phyloP scores from a whole-genome alignment of 495 filamentous ascomycete species.

The Penicillium verhagenii region DNA sequence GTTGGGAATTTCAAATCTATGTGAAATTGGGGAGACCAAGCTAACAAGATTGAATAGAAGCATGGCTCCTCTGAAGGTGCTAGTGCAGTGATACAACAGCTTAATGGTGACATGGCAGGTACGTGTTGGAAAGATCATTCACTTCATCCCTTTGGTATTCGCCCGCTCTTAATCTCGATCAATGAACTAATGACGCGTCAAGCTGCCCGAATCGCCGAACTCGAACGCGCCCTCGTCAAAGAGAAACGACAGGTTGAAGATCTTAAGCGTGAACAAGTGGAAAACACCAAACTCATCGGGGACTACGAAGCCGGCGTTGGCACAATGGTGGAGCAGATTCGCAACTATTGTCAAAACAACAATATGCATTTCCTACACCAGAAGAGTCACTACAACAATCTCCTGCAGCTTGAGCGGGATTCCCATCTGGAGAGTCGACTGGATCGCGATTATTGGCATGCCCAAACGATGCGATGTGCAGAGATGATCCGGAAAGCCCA shows the following conservation, averaged over 20 bases:
- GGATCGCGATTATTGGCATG: conserved; percentile 66
- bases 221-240: conserved; percentile 51
- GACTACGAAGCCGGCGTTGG: conserved; percentile 58
- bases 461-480: conserved; percentile 51
- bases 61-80: conserved; percentile 47
- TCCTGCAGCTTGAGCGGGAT: conserved; percentile 57
- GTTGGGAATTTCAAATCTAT: conserved; percentile 7
- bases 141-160: not conserved
- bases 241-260: conserved; percentile 47
- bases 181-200: not conserved
- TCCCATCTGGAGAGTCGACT: conserved; percentile 56
- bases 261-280: conserved; percentile 48
- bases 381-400: conserved; percentile 59
- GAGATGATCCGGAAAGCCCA: conserved; percentile 54
- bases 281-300: conserved; percentile 53
- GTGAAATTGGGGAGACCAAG: not conserved
- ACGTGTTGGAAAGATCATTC: conserved; percentile 2
- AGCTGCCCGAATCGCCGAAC: conserved; percentile 51
- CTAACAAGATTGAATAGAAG: conserved; percentile 31
- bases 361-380: conserved; percentile 56
- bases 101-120: conserved; percentile 50
- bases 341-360: conserved; percentile 60
- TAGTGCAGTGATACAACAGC: conserved; percentile 43
- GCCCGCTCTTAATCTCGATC: not conserved
- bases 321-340: conserved; percentile 59